Evolutionary conservation across 2,329 filamentous ascomycete species (phyloP).

Genomic region (Colletotrichum karsti): DNA sequence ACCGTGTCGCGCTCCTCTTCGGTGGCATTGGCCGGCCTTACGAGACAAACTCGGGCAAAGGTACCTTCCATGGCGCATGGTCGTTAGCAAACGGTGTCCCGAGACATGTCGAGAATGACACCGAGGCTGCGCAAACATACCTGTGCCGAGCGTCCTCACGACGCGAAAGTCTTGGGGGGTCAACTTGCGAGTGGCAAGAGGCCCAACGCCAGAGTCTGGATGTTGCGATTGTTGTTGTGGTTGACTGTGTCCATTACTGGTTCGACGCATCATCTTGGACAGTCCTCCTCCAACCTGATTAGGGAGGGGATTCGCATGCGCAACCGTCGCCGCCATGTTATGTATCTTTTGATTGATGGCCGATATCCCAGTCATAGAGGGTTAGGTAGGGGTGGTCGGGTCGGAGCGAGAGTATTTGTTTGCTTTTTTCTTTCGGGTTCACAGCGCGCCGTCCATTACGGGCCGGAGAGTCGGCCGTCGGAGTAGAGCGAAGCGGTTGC

Average conservation of each 20-base stretch:
- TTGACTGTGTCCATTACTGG: conserved; percentile 3
- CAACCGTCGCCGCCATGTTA: conserved; percentile 28
- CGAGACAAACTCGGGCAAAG: conserved; percentile 84
- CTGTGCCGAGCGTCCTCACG: conserved; percentile 80
- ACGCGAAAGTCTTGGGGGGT: conserved; percentile 72
- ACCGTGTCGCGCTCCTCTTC: conserved; percentile 69
- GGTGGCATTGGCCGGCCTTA: conserved; percentile 66
- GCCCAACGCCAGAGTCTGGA: conserved; percentile 23
- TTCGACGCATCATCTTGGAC: conserved; percentile 25
- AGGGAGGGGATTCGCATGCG: conserved; percentile 15
- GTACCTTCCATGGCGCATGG: conserved; percentile 62
- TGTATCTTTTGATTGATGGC: conserved; percentile 24
- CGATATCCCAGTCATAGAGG: conserved; percentile 25
- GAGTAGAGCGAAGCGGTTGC: background rate
- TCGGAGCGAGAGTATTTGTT: background rate
- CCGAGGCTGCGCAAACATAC: conserved; percentile 48
- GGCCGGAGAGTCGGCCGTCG: background rate
- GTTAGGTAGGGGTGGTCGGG: background rate
- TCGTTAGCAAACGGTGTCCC: conserved; percentile 18
- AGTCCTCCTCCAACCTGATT: conserved; percentile 25
- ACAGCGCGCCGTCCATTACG: conserved; percentile 20
- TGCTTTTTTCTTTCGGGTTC: conserved; percentile 3
- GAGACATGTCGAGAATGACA: conserved; percentile 1
- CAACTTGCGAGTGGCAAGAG: conserved; percentile 32
- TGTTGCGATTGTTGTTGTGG: conserved; percentile 17